Evolutionary conservation across 768 basidiomycete genomes (phyloP).

Genomic region (Macrocybe gigantea): DNA sequence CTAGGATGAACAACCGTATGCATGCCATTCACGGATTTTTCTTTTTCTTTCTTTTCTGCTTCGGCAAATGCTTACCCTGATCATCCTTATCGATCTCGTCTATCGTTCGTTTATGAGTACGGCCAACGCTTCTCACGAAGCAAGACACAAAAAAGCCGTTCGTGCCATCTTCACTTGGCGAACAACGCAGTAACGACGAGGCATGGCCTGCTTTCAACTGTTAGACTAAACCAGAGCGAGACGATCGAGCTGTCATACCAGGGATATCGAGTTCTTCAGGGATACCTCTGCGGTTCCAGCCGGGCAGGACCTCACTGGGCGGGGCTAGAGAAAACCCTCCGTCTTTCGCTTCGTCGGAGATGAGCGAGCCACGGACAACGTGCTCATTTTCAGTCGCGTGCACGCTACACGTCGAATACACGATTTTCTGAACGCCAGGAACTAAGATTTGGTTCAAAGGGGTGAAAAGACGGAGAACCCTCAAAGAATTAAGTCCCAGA

Average conservation of each 20-base stretch:
- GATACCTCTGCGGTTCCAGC: slow-evolving; percentile 80
- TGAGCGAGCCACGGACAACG: slow-evolving; percentile 73
- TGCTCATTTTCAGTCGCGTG: slow-evolving; percentile 90
- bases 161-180: slow-evolving; percentile 77
- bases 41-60: slow-evolving; percentile 16
- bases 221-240: too few relatives aligned
- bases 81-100: slow-evolving; percentile 13
- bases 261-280: slow-evolving; percentile 53
- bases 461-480: background rate
- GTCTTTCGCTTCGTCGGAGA: slow-evolving; percentile 58
- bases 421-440: slow-evolving; percentile 71
- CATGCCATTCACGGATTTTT: slow-evolving; percentile 2
- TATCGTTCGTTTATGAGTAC: slow-evolving; percentile 18
- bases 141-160: slow-evolving; percentile 99
- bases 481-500: background rate
- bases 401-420: slow-evolving; percentile 97
- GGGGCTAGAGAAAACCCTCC: slow-evolving; percentile 67
- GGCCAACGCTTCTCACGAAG: slow-evolving; percentile 43
- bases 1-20: background rate
- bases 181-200: slow-evolving; percentile 62
- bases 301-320: slow-evolving; percentile 60
- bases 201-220: slow-evolving; percentile 38
- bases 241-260: slow-evolving; percentile 26
- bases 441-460: slow-evolving; percentile 39
- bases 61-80: slow-evolving; percentile 12